Evolutionary conservation across 345 rosid genomes (phyloP).

Genomic region (Pistacia atlantica): DNA sequence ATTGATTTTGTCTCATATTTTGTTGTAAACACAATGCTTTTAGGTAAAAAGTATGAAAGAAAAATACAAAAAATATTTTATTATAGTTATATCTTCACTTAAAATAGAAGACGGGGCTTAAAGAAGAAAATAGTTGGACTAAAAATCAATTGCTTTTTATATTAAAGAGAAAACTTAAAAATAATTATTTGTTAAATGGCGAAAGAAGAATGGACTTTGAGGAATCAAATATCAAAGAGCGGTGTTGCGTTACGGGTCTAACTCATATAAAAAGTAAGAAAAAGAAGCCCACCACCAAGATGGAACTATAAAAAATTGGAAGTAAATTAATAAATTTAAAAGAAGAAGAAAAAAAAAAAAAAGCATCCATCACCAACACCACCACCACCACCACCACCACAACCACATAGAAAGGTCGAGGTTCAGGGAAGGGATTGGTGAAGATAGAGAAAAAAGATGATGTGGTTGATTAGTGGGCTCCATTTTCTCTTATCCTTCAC

Average conservation of each 20-base stretch:
- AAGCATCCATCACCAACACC: constrained; percentile 18
- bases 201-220: constrained; percentile 2
- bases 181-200: not conserved
- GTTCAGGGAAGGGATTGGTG: constrained; percentile 5
- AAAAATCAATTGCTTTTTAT: no score
- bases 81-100: no score
- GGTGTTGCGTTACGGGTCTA: not conserved
- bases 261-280: not conserved
- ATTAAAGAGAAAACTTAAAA: no score
- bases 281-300: not conserved
- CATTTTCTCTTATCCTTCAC: constrained; percentile 27
- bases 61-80: no score
- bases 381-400: constrained; percentile 15
- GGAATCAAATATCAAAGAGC: not conserved
- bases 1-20: no score
- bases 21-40: no score
- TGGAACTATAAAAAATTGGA: not conserved
- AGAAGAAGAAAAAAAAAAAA: not conserved
- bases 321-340: not conserved
- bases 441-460: not conserved
- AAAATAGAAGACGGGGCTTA: no score
- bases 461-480: constrained; percentile 28
- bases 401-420: constrained; percentile 33
- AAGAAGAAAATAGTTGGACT: no score
- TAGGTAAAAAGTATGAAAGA: no score